Percentiles rank a stretch among this genome's conserved stretches.
Conservation (phyloP, 495 filamentous ascomycete genomes). For the Massariosphaeria phaeospora region DNA sequence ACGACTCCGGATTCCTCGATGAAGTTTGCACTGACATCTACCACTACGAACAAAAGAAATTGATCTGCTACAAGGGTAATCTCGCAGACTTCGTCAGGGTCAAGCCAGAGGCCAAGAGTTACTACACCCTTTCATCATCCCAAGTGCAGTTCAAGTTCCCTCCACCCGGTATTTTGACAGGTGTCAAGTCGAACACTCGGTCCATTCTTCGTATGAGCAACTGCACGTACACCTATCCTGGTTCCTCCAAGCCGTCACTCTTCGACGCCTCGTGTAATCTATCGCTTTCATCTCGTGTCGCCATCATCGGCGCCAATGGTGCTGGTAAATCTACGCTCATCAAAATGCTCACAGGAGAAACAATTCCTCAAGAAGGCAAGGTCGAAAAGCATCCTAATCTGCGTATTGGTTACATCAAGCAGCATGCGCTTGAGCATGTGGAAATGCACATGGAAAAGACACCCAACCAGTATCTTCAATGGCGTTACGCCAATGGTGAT, state of each 20-base stretch:
- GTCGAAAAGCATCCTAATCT: slow-evolving; percentile 99
- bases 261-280: slow-evolving; percentile 78
- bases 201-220: slow-evolving; percentile 94
- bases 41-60: slow-evolving; percentile 97
- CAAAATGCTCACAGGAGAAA: slow-evolving; percentile 95
- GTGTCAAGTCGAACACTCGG: slow-evolving; percentile 89
- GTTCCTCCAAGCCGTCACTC: slow-evolving; percentile 79
- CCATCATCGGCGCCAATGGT: slow-evolving; percentile 95
- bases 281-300: slow-evolving; percentile 83
- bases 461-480: slow-evolving; percentile 96
- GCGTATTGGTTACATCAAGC: slow-evolving; percentile 99
- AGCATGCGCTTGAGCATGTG: slow-evolving; percentile 97
- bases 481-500: slow-evolving; percentile 95
- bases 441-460: slow-evolving; percentile 99
- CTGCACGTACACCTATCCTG: slow-evolving; percentile 85
- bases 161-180: slow-evolving; percentile 84
- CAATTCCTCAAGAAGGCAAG: slow-evolving; percentile 76
- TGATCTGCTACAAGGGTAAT: slow-evolving; percentile 91
- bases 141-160: slow-evolving; percentile 97
- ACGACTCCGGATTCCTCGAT: slow-evolving; percentile 97
- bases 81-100: slow-evolving; percentile 85
- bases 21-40: slow-evolving; percentile 98
- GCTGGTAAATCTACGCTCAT: slow-evolving; percentile 98
- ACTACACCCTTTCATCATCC: slow-evolving; percentile 92
- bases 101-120: slow-evolving; percentile 95